Conservation (phyloP, 257 asterid species). For the Lycium barbarum region DNA sequence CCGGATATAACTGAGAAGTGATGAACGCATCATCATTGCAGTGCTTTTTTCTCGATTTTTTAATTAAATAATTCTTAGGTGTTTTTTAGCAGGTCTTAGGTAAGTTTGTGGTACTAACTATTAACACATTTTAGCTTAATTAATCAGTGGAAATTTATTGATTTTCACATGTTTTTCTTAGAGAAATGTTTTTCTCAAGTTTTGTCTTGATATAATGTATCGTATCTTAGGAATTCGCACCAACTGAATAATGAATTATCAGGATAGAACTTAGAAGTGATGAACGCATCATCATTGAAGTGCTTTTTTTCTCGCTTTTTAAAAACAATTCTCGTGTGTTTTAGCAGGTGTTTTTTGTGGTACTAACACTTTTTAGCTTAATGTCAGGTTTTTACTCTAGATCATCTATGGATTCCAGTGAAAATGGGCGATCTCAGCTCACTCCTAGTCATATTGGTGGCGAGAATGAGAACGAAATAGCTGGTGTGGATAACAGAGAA, state of each 20-base stretch:
- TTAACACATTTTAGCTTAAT: too few species aligned
- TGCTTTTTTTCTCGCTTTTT: neutral
- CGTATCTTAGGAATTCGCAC: neutral
- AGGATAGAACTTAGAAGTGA: neutral
- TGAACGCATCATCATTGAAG: neutral
- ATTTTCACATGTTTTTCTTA: too few species aligned
- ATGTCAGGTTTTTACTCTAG: neutral
- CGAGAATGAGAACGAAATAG: constrained; percentile 21
- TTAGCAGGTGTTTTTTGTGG: constrained; percentile 10
- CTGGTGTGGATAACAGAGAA: neutral
- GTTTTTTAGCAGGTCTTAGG: too few species aligned
- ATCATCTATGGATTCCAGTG: constrained; percentile 23
- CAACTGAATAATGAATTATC: neutral
- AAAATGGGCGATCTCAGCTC: constrained; percentile 13
- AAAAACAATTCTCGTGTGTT: neutral
- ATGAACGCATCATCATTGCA: too few species aligned
- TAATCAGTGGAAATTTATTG: too few species aligned
- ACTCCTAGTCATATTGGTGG: constrained; percentile 11
- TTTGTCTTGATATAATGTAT: neutral
- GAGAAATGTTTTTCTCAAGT: too few species aligned
- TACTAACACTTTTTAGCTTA: neutral
- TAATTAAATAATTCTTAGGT: too few species aligned
- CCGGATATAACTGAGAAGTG: too few species aligned
- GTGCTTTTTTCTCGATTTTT: too few species aligned
- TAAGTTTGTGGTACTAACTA: too few species aligned